These are phyloP conservation scores for Ustilago xerochloae DNA, from an alignment of 1,284 basidiomycete genomes.

Conservation along the genomic window DNA sequence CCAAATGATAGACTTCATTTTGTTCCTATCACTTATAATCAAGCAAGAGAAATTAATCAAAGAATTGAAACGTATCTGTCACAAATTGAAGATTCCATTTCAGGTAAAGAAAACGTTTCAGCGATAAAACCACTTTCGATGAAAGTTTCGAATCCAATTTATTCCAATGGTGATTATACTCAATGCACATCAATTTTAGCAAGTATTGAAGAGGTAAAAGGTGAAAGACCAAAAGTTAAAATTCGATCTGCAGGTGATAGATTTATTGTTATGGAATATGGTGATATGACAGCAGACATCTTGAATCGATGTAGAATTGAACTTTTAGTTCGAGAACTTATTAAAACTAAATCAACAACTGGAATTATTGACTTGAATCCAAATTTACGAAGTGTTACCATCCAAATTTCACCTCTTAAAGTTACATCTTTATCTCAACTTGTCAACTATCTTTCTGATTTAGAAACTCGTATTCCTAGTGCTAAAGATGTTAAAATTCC, in stretches of 20 bases:
- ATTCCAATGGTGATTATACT: constrained; percentile 3
- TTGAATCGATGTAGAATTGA: constrained; percentile 72
- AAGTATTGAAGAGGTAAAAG: constrained; percentile 8
- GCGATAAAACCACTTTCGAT: constrained; percentile 17
- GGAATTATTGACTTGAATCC: constrained; percentile 24
- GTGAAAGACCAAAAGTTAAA: constrained; percentile 16
- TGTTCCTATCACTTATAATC: constrained; percentile 71
- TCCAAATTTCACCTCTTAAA: constrained; percentile 72
- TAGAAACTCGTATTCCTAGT: constrained; percentile 70
- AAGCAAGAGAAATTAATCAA: constrained; percentile 66
- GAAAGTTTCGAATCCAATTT: background rate
- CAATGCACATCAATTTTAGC: constrained; percentile 12
- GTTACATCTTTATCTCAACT: constrained; percentile 70
- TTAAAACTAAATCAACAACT: constrained; percentile 69
- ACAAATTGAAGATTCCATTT: background rate
- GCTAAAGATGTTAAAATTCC: constrained; percentile 68
- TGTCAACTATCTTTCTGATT: constrained; percentile 69
- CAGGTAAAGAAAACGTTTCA: background rate
- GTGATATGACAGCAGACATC: constrained; percentile 39
- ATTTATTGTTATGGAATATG: constrained; percentile 30
- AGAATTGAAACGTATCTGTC: constrained; percentile 8
- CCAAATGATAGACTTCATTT: constrained; percentile 74
- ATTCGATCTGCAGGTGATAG: constrained; percentile 35
- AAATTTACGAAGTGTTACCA: constrained; percentile 66
- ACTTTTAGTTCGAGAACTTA: constrained; percentile 67